These are phyloP conservation scores for Gracilaria gracilis DNA, from an alignment of 23 red algal species.

Conservation along the genomic window DNA sequence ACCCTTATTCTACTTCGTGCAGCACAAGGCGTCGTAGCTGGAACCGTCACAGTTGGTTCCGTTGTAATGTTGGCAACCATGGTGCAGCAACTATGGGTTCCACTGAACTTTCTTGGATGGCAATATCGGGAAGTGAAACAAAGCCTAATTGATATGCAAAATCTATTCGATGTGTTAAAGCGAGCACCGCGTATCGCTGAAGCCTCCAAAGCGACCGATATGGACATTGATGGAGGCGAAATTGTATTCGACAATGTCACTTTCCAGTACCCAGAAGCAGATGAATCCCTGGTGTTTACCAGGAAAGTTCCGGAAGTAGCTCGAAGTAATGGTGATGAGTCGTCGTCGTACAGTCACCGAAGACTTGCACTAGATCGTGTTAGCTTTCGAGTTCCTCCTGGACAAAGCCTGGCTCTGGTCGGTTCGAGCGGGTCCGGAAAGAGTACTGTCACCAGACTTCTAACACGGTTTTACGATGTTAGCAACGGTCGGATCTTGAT, in stretches of 20 bases:
- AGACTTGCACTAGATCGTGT: slow-evolving; percentile 57
- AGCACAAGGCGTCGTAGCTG: slow-evolving; percentile 67
- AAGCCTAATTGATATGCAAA: slow-evolving; percentile 93
- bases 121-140: slow-evolving; percentile 98
- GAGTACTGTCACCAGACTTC: slow-evolving; percentile 76
- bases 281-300: slow-evolving; percentile 51
- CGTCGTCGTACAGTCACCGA: neutral
- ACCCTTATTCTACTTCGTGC: slow-evolving; percentile 68
- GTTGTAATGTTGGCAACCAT: slow-evolving; percentile 90
- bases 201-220: slow-evolving; percentile 54
- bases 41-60: slow-evolving; percentile 86
- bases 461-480: slow-evolving; percentile 92
- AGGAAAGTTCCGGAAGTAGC: neutral
- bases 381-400: slow-evolving; percentile 83
- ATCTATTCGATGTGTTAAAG: slow-evolving; percentile 87
- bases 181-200: slow-evolving; percentile 65
- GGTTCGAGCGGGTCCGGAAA: slow-evolving; percentile 95
- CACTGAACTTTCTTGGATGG: slow-evolving; percentile 97
- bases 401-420: slow-evolving; percentile 86
- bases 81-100: slow-evolving; percentile 95
- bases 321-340: neutral
- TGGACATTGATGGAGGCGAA: slow-evolving; percentile 74
- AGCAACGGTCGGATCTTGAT: slow-evolving; percentile 84
- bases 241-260: slow-evolving; percentile 93
- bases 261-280: slow-evolving; percentile 83